Percentiles rank a stretch among this genome's conserved stretches.
phyloP scores from a whole-genome alignment of 2,329 filamentous ascomycete species.

The Sporothrix globosa region DNA sequence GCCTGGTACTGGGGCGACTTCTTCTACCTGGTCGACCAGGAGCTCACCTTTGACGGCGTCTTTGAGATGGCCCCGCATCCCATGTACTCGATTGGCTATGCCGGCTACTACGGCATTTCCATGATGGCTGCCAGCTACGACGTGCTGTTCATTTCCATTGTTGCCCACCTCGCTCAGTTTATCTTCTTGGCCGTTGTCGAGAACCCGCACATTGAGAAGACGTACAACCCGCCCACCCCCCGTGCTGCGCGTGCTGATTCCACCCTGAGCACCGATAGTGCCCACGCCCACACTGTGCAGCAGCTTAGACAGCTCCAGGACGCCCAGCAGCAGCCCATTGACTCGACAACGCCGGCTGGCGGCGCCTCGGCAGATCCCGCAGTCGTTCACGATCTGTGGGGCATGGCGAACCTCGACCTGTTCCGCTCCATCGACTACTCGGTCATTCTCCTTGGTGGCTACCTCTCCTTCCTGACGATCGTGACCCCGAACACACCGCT shows the following conservation, averaged over 20 bases:
- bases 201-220: slow-evolving; percentile 97
- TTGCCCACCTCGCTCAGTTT: slow-evolving; percentile 93
- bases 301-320: slow-evolving; percentile 28
- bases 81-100: slow-evolving; percentile 98
- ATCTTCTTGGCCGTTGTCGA: slow-evolving; percentile 89
- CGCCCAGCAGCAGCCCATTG: slow-evolving; percentile 21
- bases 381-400: slow-evolving; percentile 80
- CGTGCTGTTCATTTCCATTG: slow-evolving; percentile 93
- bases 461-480: slow-evolving; percentile 72
- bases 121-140: slow-evolving; percentile 98
- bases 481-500: slow-evolving; percentile 75
- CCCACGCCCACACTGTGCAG: slow-evolving; percentile 3
- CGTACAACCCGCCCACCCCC: slow-evolving; percentile 86
- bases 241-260: slow-evolving; percentile 55
- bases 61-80: slow-evolving; percentile 99
- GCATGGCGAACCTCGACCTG: slow-evolving; percentile 80
- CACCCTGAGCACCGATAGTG: slow-evolving; percentile 28
- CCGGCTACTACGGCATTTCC: slow-evolving; percentile 96
- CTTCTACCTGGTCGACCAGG: slow-evolving; percentile 97
- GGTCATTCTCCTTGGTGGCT: slow-evolving; percentile 73
- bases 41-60: slow-evolving; percentile 96
- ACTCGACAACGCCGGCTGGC: neutral
- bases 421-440: slow-evolving; percentile 85
- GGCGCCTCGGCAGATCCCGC: slow-evolving; percentile 53
- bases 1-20: slow-evolving; percentile 99